Evolutionary conservation across 2,329 filamentous ascomycete genomes (phyloP), one percentile per base, ranked within the genome.

Genomic region (Myrmaecium sp.): DNA sequence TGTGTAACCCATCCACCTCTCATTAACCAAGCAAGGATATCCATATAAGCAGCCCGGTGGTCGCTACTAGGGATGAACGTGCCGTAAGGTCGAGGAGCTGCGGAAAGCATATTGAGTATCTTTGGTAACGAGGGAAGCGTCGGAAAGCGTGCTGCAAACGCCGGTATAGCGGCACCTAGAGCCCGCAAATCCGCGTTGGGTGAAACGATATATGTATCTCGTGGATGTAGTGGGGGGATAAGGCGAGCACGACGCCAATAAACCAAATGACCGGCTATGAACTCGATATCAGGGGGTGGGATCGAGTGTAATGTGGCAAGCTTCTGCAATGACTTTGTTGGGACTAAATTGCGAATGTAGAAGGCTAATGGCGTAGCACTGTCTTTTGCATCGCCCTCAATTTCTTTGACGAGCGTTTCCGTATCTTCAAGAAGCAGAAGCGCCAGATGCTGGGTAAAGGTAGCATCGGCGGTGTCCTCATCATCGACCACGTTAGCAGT

Each of bases 231-330:
- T 0, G 89, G 89, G 4, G 82, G 79, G 21, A 95, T 86, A 10
- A 86, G 77, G 33, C 91, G 79, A 24, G 86, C 89, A 30, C 84
- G 76, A 14, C 89, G 74, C 84, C 86, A 95, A 55, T 91, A 92
- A 33, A 95, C 83, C 35, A 98, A 75, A 55, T 95, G 89, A 31
- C 81, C 78, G 6, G 84, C 83, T 34, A 92, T 79, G 39, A 81
- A 75, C 35, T 86, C 76, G 35, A 95, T 76, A 38, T 92, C 80
- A 17, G 70, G 64, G 2, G 89, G 63, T 3, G 77, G 73, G 27
- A 95, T 74, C 12, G 74, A 67, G 27, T 77, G 70, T 36, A 65
- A 69, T 37, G 74, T 67, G 10, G 74, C 70, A 28, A 82, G 69
- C 46, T 84, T 79, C 65, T 79, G 39, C 64, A 84, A 36, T 1